Percentiles rank a stretch among this genome's conserved stretches.
Conservation (phyloP, 768 basidiomycete genomes). For the Xerocomellus chrysenteron region DNA sequence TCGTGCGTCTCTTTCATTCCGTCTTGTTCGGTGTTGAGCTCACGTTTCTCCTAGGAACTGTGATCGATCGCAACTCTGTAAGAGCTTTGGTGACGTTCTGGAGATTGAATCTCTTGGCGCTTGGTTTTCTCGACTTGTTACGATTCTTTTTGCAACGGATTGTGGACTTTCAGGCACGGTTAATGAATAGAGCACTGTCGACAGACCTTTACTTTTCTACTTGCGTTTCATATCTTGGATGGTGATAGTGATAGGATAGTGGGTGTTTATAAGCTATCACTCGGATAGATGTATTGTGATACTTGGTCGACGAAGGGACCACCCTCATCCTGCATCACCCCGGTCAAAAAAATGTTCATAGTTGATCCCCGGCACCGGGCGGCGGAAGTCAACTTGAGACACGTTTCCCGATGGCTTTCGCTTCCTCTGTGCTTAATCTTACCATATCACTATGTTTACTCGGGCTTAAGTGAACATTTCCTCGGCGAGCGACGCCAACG, state of each 20-base stretch:
- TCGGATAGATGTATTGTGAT: neutral
- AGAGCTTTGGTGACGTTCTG: neutral
- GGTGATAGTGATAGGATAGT: constrained; percentile 4
- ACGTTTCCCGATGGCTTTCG: no score
- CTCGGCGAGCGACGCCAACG: no score
- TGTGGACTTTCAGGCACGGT: constrained; percentile 16
- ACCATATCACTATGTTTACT: no score
- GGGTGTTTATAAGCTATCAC: neutral
- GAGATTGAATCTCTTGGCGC: constrained; percentile 7
- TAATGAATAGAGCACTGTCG: constrained; percentile 14
- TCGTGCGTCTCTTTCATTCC: constrained; percentile 38
- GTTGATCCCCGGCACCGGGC: no score
- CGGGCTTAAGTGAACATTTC: no score
- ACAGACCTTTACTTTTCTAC: neutral
- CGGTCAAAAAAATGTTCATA: no score
- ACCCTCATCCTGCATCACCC: no score
- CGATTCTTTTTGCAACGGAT: constrained; percentile 14
- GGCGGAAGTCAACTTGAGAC: no score
- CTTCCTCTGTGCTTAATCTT: no score
- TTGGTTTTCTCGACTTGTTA: constrained; percentile 3
- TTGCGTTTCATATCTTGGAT: neutral
- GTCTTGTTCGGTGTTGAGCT: neutral
- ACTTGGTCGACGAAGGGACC: neutral
- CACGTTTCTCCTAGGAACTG: constrained; percentile 27
- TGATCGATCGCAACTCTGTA: constrained; percentile 14